These are phyloP conservation scores for Penicillium sp. DNA, from an alignment of 2,329 filamentous ascomycete genomes.

Conservation along the genomic window DNA sequence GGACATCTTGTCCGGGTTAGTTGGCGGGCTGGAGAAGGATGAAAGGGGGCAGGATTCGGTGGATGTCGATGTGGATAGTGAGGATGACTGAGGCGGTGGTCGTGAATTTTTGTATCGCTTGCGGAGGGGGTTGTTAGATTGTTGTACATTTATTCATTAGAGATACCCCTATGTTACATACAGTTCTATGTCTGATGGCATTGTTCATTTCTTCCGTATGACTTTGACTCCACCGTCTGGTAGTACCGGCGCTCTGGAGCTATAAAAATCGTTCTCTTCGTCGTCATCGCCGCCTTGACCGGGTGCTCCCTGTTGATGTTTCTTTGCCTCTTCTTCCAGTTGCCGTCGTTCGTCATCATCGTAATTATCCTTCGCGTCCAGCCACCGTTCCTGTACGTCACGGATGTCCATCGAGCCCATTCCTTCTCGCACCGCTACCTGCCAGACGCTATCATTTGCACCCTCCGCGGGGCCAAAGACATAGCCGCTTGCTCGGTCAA, in stretches of 20 bases:
- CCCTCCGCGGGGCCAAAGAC: constrained; percentile 89
- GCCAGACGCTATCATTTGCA: constrained; percentile 96
- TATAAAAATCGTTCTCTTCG: constrained; percentile 40
- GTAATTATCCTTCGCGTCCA: constrained; percentile 86
- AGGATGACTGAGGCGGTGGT: constrained; percentile 32
- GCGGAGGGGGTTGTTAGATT: constrained; percentile 1
- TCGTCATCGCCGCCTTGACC: constrained; percentile 32
- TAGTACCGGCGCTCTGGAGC: constrained; percentile 47
- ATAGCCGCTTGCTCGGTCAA: constrained; percentile 92
- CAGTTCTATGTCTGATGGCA: constrained; percentile 35
- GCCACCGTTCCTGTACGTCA: constrained; percentile 95
- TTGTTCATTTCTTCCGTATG: constrained; percentile 61
- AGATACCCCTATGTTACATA: constrained; percentile 38
- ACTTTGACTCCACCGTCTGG: constrained; percentile 73
- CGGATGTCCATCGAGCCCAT: constrained; percentile 75
- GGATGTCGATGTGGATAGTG: constrained; percentile 54
- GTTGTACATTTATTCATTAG: constrained; percentile 24
- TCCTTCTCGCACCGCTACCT: constrained; percentile 82
- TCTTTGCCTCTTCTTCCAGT: constrained; percentile 74
- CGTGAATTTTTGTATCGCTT: constrained; percentile 18
- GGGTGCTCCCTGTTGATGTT: constrained; percentile 44
- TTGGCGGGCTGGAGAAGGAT: constrained; percentile 42
- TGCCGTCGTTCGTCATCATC: constrained; percentile 78
- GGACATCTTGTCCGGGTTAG: constrained; percentile 47
- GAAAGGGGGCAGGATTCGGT: constrained; percentile 27